Base-by-base conservation (phyloP, 2,329 filamentous ascomycete species). In the Alternaria burnsii region DNA sequence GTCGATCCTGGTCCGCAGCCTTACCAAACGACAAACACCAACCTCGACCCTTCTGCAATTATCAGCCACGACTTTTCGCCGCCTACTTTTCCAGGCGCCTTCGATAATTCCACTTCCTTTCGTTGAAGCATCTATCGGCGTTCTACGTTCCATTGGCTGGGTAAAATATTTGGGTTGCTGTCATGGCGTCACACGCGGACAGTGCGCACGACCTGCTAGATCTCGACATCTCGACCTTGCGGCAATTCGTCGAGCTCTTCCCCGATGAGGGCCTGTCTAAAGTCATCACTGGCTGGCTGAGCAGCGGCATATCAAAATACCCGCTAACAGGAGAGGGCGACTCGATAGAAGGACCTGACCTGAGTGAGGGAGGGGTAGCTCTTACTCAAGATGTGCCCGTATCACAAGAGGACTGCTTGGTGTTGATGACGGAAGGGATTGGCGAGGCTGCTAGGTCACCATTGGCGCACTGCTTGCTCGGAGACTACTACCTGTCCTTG, bases 251-350 rank as follows among this genome's bases (percentile, higher is more conserved):
- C 63, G 82, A 85, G 4, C 89, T 95, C 68, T 99, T 99, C 69
- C 93, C 94, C 0, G 89, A 93, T 4, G 89, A 89, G 59, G 94
- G 95, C 30, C 84, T 98, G 8, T 89, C 89, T 53, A 93, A 93
- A 71, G 88, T 97, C 36, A 83, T 99, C 52, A 89, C 88, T 43
- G 93, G 89, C 0, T 99, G 91, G 75, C 80, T 99, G 62, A 90
- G 88, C 5, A 97, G 93, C 74, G 88, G 90, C 47, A 85, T 96
- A 41, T 97, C 93, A 1, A 93, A 93, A 1, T 97, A 95, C 68
- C 90, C 90, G 10, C 70, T 78, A n/a, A 57, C 61, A 76, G 79
- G 80, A 24, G 68, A 71, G 44, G 79, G 80, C 20, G 63, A 69
- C 42, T 62, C 68, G 43, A 76, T 61, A 58, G 71, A 75, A 47